These are phyloP conservation scores for Blastomyces emzantsi DNA, from an alignment of 2,329 filamentous ascomycete genomes.

Conservation along the genomic window DNA sequence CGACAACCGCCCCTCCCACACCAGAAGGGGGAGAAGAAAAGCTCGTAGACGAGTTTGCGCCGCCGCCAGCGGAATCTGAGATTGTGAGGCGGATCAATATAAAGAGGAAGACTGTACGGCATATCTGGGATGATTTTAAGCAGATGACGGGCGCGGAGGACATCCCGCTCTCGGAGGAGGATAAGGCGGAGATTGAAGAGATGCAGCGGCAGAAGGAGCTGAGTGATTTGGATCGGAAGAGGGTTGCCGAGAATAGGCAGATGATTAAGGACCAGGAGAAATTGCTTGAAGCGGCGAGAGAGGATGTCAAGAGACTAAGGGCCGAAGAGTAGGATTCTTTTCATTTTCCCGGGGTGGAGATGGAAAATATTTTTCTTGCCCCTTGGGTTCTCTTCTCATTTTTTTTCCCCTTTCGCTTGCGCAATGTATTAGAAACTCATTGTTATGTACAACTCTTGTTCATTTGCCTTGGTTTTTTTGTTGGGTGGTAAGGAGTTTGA, in stretches of 20 bases:
- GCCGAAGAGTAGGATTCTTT: slow-evolving; percentile 20
- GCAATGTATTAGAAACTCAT: slow-evolving; percentile 4
- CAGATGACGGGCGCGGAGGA: slow-evolving; percentile 42
- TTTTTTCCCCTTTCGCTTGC: slow-evolving; percentile 2
- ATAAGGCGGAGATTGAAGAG: slow-evolving; percentile 30
- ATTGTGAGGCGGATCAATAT: slow-evolving; percentile 31
- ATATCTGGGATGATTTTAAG: slow-evolving; percentile 38
- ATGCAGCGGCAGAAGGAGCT: slow-evolving; percentile 28
- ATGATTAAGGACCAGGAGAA: slow-evolving; percentile 39
- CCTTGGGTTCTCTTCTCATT: neutral
- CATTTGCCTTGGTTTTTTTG: slow-evolving; percentile 1
- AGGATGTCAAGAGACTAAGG: slow-evolving; percentile 36
- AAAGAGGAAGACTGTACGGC: slow-evolving; percentile 30
- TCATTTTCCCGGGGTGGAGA: neutral
- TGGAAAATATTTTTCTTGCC: neutral
- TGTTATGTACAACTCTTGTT: slow-evolving; percentile 4
- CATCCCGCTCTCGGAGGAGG: slow-evolving; percentile 26
- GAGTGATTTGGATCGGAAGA: slow-evolving; percentile 32
- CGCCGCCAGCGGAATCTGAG: slow-evolving; percentile 25
- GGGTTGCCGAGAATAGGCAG: slow-evolving; percentile 33
- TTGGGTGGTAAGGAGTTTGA: slow-evolving; percentile 7
- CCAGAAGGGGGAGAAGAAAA: slow-evolving; percentile 2
- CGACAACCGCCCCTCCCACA: slow-evolving; percentile 17
- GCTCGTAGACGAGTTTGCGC: slow-evolving; percentile 28
- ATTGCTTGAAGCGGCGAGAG: slow-evolving; percentile 37